Conservation (phyloP, 2,329 filamentous ascomycete species). For the Colletotrichum nymphaeae region DNA sequence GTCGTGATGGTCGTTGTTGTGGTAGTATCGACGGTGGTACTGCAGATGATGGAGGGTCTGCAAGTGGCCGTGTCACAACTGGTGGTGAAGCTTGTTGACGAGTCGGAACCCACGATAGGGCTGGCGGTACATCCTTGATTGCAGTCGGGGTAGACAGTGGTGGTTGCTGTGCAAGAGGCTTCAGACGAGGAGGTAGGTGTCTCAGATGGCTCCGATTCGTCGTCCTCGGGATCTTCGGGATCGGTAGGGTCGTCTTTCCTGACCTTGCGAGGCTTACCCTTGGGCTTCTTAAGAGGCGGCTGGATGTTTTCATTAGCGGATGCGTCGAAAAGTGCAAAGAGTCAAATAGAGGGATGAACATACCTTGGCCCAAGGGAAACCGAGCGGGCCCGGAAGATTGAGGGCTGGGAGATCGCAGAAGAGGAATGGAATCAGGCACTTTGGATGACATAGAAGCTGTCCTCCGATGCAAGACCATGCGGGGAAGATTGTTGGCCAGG, state of each 20-base stretch:
- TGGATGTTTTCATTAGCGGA: neutral
- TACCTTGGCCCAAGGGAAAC: constrained; percentile 44
- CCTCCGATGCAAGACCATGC: constrained; percentile 12
- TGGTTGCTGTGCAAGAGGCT: constrained; percentile 19
- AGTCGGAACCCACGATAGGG: neutral
- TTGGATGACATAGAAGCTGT: constrained; percentile 3
- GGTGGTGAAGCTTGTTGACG: constrained; percentile 7
- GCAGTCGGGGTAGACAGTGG: constrained; percentile 24
- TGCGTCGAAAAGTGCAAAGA: neutral
- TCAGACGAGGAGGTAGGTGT: neutral
- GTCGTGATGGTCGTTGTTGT: constrained; percentile 19
- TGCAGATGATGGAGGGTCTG: constrained; percentile 23
- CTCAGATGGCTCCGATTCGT: constrained; percentile 11
- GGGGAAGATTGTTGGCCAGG: constrained; percentile 11
- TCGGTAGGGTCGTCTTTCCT: neutral
- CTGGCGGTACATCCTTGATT: constrained; percentile 15
- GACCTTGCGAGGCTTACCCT: constrained; percentile 9
- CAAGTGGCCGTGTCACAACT: constrained; percentile 21
- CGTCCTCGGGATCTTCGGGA: constrained; percentile 11
- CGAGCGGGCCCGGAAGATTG: neutral
- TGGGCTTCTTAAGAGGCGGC: constrained; percentile 1
- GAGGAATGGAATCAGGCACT: constrained; percentile 18
- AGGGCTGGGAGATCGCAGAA: neutral
- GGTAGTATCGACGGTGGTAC: constrained; percentile 5
- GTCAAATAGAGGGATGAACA: neutral